Percentiles rank a stretch among this genome's conserved stretches.
These are phyloP conservation scores for Ascochyta fabae DNA, from an alignment of 2,329 filamentous ascomycete genomes.

Conservation along the genomic window DNA sequence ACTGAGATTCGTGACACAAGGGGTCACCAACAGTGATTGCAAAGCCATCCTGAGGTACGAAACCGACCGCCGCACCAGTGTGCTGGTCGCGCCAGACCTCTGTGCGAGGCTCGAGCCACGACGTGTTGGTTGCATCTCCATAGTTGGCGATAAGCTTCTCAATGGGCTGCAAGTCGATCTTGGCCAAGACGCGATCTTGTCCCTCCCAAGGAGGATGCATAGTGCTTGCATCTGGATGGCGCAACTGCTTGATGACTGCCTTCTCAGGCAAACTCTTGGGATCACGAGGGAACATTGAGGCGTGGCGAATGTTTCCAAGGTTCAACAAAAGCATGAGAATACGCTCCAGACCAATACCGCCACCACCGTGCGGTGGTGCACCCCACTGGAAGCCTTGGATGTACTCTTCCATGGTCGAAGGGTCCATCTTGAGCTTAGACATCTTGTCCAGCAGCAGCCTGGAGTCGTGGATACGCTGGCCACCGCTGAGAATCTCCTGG, in stretches of 20 bases:
- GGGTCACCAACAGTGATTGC: constrained; percentile 88
- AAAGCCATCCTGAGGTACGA: constrained; percentile 76
- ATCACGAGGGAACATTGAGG: constrained; percentile 85
- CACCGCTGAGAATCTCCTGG: constrained; percentile 90
- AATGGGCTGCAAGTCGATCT: constrained; percentile 70
- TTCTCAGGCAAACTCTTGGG: constrained; percentile 82
- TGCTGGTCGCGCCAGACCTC: constrained; percentile 81
- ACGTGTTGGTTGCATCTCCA: constrained; percentile 91
- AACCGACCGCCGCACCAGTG: constrained; percentile 85
- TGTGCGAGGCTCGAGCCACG: constrained; percentile 89
- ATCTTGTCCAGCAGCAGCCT: constrained; percentile 78
- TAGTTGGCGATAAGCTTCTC: constrained; percentile 95
- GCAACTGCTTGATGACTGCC: constrained; percentile 67
- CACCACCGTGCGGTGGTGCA: constrained; percentile 86
- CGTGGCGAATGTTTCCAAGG: constrained; percentile 87
- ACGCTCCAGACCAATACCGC: constrained; percentile 88
- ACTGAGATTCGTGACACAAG: constrained; percentile 80
- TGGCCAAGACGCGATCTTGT: constrained; percentile 56
- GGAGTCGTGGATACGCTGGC: constrained; percentile 89
- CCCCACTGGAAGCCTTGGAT: constrained; percentile 87
- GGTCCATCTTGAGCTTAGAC: constrained; percentile 75
- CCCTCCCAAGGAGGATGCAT: constrained; percentile 69
- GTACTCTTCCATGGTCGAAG: constrained; percentile 88
- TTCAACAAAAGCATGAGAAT: constrained; percentile 85
- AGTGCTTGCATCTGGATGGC: constrained; percentile 87